phyloP scores from a whole-genome alignment of 2,329 filamentous ascomycete species.

The Penicillium sp. region DNA sequence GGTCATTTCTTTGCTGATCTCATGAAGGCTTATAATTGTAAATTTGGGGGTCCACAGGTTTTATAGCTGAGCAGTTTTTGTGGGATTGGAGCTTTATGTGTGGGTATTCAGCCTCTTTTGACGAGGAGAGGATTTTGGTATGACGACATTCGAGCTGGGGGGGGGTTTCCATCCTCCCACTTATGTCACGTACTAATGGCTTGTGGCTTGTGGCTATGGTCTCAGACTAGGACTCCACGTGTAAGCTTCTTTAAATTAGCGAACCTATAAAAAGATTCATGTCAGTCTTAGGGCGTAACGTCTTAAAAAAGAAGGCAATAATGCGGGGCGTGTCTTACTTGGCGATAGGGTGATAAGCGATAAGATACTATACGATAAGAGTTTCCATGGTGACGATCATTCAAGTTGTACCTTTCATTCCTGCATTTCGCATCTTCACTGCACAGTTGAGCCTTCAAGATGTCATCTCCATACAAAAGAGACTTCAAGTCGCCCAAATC shows the following conservation, averaged over 20 bases:
- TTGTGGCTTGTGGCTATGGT: background rate
- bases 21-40: background rate
- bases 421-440: background rate
- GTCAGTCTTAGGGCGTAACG: background rate
- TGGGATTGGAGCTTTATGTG: background rate
- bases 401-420: background rate
- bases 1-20: background rate
- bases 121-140: background rate
- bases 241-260: background rate
- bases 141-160: constrained; percentile 1
- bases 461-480: constrained; percentile 26
- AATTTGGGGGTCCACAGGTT: background rate
- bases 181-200: background rate
- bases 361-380: constrained; percentile 9
- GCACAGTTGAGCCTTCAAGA: background rate
- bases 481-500: constrained; percentile 7
- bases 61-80: background rate
- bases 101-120: background rate
- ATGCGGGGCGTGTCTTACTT: constrained; percentile 1
- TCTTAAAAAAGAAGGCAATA: background rate
- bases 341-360: background rate
- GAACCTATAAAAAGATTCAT: background rate
- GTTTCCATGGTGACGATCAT: constrained; percentile 26
- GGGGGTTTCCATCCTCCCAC: background rate
- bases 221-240: background rate